phyloP scores from a whole-genome alignment of 345 rosid species.

The Physaria fendleri region DNA sequence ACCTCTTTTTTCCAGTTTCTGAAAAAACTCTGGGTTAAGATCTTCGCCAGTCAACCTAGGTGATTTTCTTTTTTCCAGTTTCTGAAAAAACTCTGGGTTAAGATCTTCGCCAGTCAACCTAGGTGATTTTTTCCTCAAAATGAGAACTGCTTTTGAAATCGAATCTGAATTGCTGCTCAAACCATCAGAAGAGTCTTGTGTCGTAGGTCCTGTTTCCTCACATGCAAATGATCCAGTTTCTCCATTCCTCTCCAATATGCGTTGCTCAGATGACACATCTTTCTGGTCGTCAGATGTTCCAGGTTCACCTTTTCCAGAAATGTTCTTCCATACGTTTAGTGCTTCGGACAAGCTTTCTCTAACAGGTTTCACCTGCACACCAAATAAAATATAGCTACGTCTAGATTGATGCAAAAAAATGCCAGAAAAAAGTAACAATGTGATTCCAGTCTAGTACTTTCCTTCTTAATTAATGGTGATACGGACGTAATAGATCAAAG shows the following conservation, averaged over 20 bases:
- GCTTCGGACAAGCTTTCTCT: conserved; percentile 96
- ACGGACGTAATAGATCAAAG: not conserved
- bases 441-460: not conserved
- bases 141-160: conserved; percentile 58
- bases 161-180: conserved; percentile 46
- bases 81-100: conserved; percentile 92
- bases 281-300: conserved; percentile 52
- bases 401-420: not conserved
- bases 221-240: conserved; percentile 28
- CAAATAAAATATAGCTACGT: conserved; percentile 13
- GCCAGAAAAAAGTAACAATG: not conserved
- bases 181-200: conserved; percentile 44
- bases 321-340: conserved; percentile 75
- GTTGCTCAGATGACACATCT: conserved; percentile 45
- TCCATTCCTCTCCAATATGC: conserved; percentile 36
- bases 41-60: conserved; percentile 75
- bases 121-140: conserved; percentile 76
- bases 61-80: conserved; percentile 65
- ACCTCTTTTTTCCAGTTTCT: conserved; percentile 59
- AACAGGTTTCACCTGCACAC: conserved; percentile 76
- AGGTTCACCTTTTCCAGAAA: conserved; percentile 61
- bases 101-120: conserved; percentile 70
- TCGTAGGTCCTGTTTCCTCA: conserved; percentile 33
- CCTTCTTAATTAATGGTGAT: not conserved
- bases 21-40: conserved; percentile 89